These are phyloP conservation scores for Stephania cephalantha DNA, from an alignment of 164 flowering plant genomes.

Conservation along the genomic window DNA sequence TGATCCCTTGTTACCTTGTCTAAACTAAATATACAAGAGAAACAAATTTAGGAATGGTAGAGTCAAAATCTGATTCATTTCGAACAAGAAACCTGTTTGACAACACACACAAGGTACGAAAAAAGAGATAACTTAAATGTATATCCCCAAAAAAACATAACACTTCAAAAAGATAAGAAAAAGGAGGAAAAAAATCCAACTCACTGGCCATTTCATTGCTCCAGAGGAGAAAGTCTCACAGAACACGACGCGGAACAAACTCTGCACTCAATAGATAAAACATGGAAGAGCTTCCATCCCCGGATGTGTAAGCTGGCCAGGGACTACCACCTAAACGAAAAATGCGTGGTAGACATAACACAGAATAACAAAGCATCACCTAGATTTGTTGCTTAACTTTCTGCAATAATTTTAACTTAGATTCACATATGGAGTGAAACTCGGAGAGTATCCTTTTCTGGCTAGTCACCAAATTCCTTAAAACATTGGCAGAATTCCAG, in stretches of 20 bases:
- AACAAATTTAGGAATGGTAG: not conserved
- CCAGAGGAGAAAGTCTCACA: not conserved
- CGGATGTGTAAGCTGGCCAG: not conserved
- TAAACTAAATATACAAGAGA: too few relatives aligned
- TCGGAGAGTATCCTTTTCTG: slow-evolving; percentile 33
- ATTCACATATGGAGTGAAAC: slow-evolving; percentile 51
- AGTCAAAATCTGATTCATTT: slow-evolving; percentile 2
- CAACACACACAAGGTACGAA: slow-evolving; percentile 8
- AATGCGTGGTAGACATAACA: not conserved
- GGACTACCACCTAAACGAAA: not conserved
- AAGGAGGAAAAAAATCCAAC: not conserved
- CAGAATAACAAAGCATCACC: not conserved
- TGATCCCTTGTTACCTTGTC: too few relatives aligned
- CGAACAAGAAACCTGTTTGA: not conserved
- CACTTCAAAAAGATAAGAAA: not conserved
- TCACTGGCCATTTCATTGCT: not conserved
- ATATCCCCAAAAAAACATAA: not conserved
- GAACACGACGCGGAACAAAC: not conserved
- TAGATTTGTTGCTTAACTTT: slow-evolving; percentile 42
- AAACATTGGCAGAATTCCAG: slow-evolving; percentile 54
- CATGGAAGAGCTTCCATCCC: not conserved
- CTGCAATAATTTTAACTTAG: slow-evolving; percentile 37
- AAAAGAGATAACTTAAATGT: not conserved
- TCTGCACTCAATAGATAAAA: too few relatives aligned
- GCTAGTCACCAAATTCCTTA: slow-evolving; percentile 41